These are phyloP conservation scores for Spiromastix sp. DNA, from an alignment of 2,329 filamentous ascomycete species.

Conservation along the genomic window DNA sequence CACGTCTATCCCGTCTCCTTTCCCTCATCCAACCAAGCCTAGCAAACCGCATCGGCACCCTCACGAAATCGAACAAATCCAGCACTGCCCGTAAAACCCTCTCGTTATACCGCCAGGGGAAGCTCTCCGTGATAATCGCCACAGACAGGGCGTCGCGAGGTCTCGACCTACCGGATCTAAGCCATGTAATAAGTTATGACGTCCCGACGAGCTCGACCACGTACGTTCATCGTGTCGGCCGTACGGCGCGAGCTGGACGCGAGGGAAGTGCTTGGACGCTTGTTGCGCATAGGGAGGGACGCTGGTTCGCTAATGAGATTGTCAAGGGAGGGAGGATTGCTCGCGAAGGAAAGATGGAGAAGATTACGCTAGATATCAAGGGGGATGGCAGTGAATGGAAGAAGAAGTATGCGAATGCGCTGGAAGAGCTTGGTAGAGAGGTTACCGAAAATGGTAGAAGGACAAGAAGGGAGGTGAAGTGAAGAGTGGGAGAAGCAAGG, in stretches of 20 bases:
- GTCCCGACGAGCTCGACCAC: conserved; percentile 68
- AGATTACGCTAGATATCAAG: conserved; percentile 21
- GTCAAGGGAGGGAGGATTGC: conserved; percentile 24
- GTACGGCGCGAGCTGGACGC: conserved; percentile 74
- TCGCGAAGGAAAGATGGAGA: conserved; percentile 19
- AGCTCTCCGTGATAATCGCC: conserved; percentile 67
- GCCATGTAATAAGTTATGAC: conserved; percentile 90
- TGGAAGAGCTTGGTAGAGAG: conserved; percentile 28
- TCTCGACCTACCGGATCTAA: conserved; percentile 68
- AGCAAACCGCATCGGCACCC: conserved; percentile 50
- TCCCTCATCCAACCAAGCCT: conserved; percentile 53
- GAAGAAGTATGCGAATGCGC: conserved; percentile 22
- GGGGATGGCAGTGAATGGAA: conserved; percentile 18
- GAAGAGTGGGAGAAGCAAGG: neutral
- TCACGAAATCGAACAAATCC: conserved; percentile 70
- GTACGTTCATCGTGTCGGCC: conserved; percentile 86
- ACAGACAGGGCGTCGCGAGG: conserved; percentile 91
- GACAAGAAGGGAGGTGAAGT: neutral
- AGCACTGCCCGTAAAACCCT: conserved; percentile 58
- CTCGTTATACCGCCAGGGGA: conserved; percentile 51
- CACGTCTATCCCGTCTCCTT: conserved; percentile 76
- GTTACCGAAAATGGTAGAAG: conserved; percentile 13
- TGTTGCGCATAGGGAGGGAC: conserved; percentile 68
- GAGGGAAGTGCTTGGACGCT: conserved; percentile 76
- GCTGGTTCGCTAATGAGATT: conserved; percentile 87